Base-by-base conservation (phyloP, 768 basidiomycete species). In the Boletus reticulatus region DNA sequence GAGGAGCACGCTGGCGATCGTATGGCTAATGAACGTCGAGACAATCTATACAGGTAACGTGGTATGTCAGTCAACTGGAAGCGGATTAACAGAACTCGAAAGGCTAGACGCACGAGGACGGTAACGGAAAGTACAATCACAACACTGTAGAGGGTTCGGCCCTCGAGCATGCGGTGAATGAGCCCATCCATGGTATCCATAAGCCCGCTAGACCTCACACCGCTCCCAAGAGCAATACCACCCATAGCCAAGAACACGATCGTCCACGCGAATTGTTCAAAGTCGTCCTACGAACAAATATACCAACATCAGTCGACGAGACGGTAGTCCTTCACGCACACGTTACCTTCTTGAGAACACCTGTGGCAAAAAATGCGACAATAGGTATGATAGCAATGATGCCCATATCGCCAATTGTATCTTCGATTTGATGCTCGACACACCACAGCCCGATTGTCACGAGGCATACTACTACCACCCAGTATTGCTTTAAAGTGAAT, bases 231-330 rank as follows among this genome's bases (percentile, higher is more conserved):
- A 0, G 94, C 93, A 49, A 98, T 95, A 38, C 97, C 97, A 22
- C 96, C 96, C 97, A 98, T 99, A 5, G 94, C 93, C 55, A 96
- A 80, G 75, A 96, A 96, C 27, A 98, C 93, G 52, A 96, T 93
- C 8, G 88, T 88, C 94, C 94, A 96, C 54, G 89, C 80, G 71
- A 94, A 93, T 65, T 92, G 90, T 66, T 96, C 93, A 70, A 96
- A 98, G 72, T 97, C 94, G 56, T 93, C 92, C 92, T 94, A 67
- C 17, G 39, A 37, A 47, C 7, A 36, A 24, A 16, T 36, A 27
- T 39, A 22, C 39, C 47, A 48, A 36, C 32, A 19, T 57, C 31
- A 62, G 37, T 51, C 32, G 31, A 34, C 36, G 11, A 31, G 9
- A 48, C 11, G 17, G 19, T 24, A 2, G n/a, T 16, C 29, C 9